phyloP scores from a whole-genome alignment of 1,284 basidiomycete species.

The Pterulicium gracile region DNA sequence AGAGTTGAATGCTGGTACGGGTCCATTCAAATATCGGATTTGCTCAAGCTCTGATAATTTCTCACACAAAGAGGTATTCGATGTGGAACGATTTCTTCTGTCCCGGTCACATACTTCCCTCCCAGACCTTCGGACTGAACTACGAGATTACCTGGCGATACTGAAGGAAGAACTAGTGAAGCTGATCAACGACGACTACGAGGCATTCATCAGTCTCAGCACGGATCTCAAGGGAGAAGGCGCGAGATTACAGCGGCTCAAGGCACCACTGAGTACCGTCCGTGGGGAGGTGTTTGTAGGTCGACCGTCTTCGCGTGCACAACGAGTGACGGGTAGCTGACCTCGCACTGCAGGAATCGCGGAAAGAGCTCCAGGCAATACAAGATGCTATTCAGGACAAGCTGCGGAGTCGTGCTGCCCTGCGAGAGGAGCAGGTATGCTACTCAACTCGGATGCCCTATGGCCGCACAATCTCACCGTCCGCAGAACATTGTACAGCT shows the following conservation, averaged over 20 bases:
- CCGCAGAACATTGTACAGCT: slow-evolving; percentile 77
- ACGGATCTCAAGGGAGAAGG: slow-evolving; percentile 84
- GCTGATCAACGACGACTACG: slow-evolving; percentile 96
- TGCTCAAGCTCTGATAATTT: not conserved
- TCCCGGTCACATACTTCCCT: slow-evolving; percentile 82
- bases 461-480: slow-evolving; percentile 5
- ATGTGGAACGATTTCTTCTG: slow-evolving; percentile 82
- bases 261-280: slow-evolving; percentile 50
- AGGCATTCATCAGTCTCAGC: slow-evolving; percentile 93
- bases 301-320: slow-evolving; percentile 3
- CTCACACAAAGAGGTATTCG: slow-evolving; percentile 38
- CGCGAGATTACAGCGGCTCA: slow-evolving; percentile 53
- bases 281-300: slow-evolving; percentile 47
- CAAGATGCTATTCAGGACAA: slow-evolving; percentile 72
- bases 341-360: slow-evolving; percentile 40
- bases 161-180: slow-evolving; percentile 89
- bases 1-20: slow-evolving; percentile 41
- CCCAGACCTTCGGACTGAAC: slow-evolving; percentile 77
- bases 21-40: not conserved
- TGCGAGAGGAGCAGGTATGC: slow-evolving; percentile 76
- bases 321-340: not conserved
- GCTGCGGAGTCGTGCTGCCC: slow-evolving; percentile 56
- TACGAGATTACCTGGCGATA: slow-evolving; percentile 74
- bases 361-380: slow-evolving; percentile 47
- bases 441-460: not conserved